phyloP scores from a whole-genome alignment of 345 rosid species.

The Gynandropsis gynandra region DNA sequence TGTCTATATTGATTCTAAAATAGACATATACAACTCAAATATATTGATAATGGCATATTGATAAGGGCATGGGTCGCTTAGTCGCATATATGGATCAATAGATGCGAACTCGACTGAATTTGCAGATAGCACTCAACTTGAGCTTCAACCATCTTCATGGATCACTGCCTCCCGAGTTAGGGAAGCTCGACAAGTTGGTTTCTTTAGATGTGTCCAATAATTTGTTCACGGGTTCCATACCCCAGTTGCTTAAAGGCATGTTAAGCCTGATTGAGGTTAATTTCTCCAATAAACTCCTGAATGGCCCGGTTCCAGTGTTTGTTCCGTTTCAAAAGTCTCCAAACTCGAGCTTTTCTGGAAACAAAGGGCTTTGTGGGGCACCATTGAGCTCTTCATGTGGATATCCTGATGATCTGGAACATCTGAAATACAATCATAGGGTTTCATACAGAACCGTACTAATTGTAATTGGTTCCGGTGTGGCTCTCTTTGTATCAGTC shows the following conservation, averaged over 20 bases:
- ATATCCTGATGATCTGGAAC: conserved; percentile 31
- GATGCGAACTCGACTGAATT: no score
- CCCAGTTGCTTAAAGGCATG: conserved; percentile 66
- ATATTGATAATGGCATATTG: no score
- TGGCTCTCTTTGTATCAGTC: conserved; percentile 78
- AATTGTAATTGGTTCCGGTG: conserved; percentile 87
- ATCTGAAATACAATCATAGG: conserved; percentile 45
- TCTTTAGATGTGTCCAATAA: conserved; percentile 82
- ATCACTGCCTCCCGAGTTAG: conserved; percentile 63
- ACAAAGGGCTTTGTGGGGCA: conserved; percentile 72
- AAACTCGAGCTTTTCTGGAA: conserved; percentile 22
- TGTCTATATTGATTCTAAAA: no score
- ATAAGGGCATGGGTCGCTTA: no score
- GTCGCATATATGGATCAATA: no score
- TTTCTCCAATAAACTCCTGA: conserved; percentile 74
- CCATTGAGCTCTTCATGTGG: conserved; percentile 63
- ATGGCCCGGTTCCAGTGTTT: conserved; percentile 59
- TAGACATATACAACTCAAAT: no score
- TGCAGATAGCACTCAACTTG: conserved; percentile 67
- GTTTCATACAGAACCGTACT: conserved; percentile 60
- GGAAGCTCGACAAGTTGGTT: conserved; percentile 77
- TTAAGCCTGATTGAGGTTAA: conserved; percentile 87
- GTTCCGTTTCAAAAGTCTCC: conserved; percentile 88
- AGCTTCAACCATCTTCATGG: conserved; percentile 88
- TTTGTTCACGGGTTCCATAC: conserved; percentile 70